Conservation (phyloP, 306 rosid species). For the Cucumis sativus region Cucumber_9930_V3 NC_026656.2:3396501-3397000, state of each 20-base stretch:
- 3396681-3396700: constrained; percentile 86
- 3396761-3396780: not conserved
- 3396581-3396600: not conserved
- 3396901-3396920: constrained; percentile 64
- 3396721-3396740: constrained; percentile 98
- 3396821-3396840: not conserved
- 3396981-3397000: constrained; percentile 83
- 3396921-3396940: constrained; percentile 72
- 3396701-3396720: constrained; percentile 81
- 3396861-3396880: not conserved
- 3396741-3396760: constrained; percentile 59
- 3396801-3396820: not conserved
- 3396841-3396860: not conserved
- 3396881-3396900: constrained; percentile 29
- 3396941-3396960: constrained; percentile 85
- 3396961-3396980: constrained; percentile 69
- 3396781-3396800: not conserved
- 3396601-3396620: not conserved
- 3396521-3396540: not conserved
- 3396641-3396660: not conserved
- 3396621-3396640: not conserved
- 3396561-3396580: not conserved
- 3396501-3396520: not conserved
- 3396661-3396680: constrained; percentile 88
- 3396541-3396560: not conserved